Evolutionary conservation across 495 filamentous ascomycete species (phyloP), one percentile per base, ranked within the genome.

Genomic region (Aspergillus wentii): DNA sequence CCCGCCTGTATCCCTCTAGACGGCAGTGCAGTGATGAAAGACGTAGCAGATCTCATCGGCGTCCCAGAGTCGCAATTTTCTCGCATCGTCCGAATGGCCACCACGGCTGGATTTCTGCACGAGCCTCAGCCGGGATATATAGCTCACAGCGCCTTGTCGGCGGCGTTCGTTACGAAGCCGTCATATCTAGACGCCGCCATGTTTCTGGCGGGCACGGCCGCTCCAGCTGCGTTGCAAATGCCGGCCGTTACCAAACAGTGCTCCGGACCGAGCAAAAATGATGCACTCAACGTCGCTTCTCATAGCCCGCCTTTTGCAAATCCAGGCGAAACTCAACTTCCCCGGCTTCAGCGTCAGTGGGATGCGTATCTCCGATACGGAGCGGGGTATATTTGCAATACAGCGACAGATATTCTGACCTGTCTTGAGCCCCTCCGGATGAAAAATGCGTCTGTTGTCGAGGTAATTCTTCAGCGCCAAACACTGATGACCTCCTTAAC

Each of bases 21-120:
- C 11, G 59, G 52, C 19, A 57, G 46, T 27, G 51, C 62, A n/a
- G 48, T 54, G 4, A 40, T 52, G 25, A 51, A 53, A 27, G 65
- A 71, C 17, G 45, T 71, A 9, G 62, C 67, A 2, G 60, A 64
- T 4, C 41, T 69, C n/a, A n/a, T n/a, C n/a, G n/a, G n/a, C n/a
- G n/a, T 64, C 5, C 58, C 66, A 5, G 66, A 62, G 35, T 38
- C 20, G 2, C 55, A 66, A 27, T 50, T 69, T 1, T 29, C 33
- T 11, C 59, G 62, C 1, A 34, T 68, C 8, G 41, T 68, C 5
- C 60, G 56, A 7, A 60, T 68, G 55, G 58, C 46, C 7, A 48
- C 57, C 15, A 64, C 55, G 0, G 49, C 46, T 0, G 63, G 62
- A 16, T 71, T 69, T 46, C 50, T 71, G 16, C 35, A 51, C 10